Base-by-base conservation (phyloP, 306 rosid genomes). In the Acacia confusa region DNA sequence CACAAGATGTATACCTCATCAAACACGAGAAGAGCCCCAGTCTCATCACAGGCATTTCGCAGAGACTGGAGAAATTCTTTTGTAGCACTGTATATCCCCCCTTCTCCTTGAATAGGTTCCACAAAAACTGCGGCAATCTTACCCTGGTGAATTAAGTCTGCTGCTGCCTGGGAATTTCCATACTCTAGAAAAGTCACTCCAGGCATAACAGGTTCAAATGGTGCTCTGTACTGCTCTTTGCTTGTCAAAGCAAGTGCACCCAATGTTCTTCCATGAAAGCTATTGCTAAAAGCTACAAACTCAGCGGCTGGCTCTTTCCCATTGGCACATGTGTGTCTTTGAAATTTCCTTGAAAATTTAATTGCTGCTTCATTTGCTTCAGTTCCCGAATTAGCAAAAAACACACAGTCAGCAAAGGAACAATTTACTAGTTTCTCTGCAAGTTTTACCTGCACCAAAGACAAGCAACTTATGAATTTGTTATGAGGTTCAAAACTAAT, bases 61-160 rank as follows among this genome's bases (percentile, higher is more conserved):
- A 95, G 79, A 73, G 87, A 87, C 80, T 86, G 85, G 55, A 95
- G 74, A 82, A 95, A 95, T 86, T 95, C 98, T 90, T 90, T 89
- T 58, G 96, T 90, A 27, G 97, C 93, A 84, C 96, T 85, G 78
- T 92, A 85, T 72, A 95, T 90, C 36, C 99, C 99, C 1, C 99
- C 99, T 86, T 95, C 99, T 63, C 99, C 99, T 84, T 95, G 99
- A 34, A 95, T 87, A 19, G 99, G 99, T 82, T 95, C 99, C 27
- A 95, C 94, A 50, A 95, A 95, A 72, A 95, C 94, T 0, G 93
- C 99, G 0, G 99, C 99, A 64, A 84, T 88, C 63, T 89, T 93
- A 7, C 97, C 91, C 32, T 64, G 82, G 64, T n/a, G 79, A 76
- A 95, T 95, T 86, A 89, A 47, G 48, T 87, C 87, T 68, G 43